A percentile compares a stretch with the other conserved stretches of the same genome.
Evolutionary conservation across 2,329 filamentous ascomycete species (phyloP).

Genomic region (Rhinocladiella mackenziei): DNA sequence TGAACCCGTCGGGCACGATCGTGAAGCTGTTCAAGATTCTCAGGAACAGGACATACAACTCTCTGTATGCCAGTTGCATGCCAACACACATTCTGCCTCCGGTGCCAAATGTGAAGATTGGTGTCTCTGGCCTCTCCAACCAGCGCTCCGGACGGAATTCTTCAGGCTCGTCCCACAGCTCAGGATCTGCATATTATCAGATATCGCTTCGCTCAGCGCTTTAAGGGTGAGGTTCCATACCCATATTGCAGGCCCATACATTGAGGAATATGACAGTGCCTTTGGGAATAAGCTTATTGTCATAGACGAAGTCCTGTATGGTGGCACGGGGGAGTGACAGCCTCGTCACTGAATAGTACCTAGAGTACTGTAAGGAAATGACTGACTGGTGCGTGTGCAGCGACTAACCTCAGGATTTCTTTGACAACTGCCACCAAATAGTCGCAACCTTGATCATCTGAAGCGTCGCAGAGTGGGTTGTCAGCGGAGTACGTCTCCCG

Average conservation of each 20-base stretch:
- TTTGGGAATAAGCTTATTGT: constrained; percentile 56
- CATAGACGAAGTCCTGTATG: constrained; percentile 56
- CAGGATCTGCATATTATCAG: constrained; percentile 42
- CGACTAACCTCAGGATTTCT: constrained; percentile 58
- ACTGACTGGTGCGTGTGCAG: no score
- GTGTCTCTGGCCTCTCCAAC: constrained; percentile 59
- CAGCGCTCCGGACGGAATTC: constrained; percentile 59
- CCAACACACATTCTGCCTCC: constrained; percentile 66
- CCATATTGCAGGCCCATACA: constrained; percentile 65
- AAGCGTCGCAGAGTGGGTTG: constrained; percentile 54
- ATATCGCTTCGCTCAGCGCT: neutral
- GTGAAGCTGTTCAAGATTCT: constrained; percentile 59
- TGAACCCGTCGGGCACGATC: constrained; percentile 46
- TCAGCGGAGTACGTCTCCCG: constrained; percentile 49
- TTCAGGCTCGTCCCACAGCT: constrained; percentile 55
- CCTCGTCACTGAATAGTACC: constrained; percentile 60
- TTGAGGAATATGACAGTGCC: constrained; percentile 63
- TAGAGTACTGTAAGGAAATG: no score
- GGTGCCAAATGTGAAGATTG: constrained; percentile 61
- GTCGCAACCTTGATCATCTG: constrained; percentile 59
- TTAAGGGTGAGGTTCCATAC: constrained; percentile 4
- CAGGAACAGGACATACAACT: constrained; percentile 62
- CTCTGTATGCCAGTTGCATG: constrained; percentile 58
- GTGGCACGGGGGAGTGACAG: constrained; percentile 59
- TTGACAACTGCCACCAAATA: constrained; percentile 60